phyloP scores from a whole-genome alignment of 1,139 yeast genomes.

The Yamadazyma membranifaciens region DNA sequence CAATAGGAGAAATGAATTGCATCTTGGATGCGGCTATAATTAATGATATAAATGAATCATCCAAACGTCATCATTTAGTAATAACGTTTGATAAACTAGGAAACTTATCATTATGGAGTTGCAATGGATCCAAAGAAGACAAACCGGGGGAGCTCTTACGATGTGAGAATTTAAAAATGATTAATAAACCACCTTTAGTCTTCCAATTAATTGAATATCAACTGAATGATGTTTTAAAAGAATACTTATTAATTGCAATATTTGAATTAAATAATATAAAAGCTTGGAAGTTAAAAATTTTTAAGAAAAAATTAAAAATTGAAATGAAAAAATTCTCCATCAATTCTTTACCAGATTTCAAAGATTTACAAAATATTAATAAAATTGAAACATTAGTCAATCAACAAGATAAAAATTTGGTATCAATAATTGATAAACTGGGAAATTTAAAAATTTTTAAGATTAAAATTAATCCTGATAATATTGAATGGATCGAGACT shows the following conservation, averaged over 20 bases:
- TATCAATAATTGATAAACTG: constrained; percentile 54
- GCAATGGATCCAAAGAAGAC: constrained; percentile 37
- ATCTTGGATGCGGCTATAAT: constrained; percentile 34
- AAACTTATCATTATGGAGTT: constrained; percentile 64
- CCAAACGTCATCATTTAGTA: constrained; percentile 32
- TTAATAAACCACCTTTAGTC: constrained; percentile 23
- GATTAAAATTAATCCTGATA: constrained; percentile 13
- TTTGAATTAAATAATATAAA: constrained; percentile 24
- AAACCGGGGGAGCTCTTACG: constrained; percentile 25
- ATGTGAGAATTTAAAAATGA: constrained; percentile 13
- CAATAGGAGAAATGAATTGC: constrained; percentile 10
- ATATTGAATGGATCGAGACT: constrained; percentile 50
- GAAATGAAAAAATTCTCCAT: constrained; percentile 22
- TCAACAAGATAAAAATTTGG: constrained; percentile 47
- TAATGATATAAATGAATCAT: constrained; percentile 27
- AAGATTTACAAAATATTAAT: constrained; percentile 46
- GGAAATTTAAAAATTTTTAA: constrained; percentile 54
- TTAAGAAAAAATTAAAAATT: constrained; percentile 18
- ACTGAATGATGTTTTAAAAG: constrained; percentile 9
- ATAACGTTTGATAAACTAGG: constrained; percentile 57
- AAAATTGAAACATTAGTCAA: constrained; percentile 52
- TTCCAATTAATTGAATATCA: constrained; percentile 24
- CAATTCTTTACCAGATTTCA: constrained; percentile 25
- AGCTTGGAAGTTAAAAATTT: constrained; percentile 30
- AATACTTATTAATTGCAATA: constrained; percentile 26